Evolutionary conservation across 345 rosid species (phyloP).

Genomic region (Viola odorata): DNA sequence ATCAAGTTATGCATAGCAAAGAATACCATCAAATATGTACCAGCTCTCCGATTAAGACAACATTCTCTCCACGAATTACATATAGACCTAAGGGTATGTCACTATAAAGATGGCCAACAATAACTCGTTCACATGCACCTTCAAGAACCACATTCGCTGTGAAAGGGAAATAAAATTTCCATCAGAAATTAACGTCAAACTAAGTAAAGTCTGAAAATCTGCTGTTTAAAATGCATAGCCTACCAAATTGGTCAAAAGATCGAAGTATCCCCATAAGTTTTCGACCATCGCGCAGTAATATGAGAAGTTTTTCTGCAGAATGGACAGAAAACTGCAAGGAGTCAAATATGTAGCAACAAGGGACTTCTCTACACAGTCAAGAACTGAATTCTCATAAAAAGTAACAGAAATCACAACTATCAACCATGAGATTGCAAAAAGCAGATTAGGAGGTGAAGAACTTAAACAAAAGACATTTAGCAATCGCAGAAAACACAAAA

Average conservation of each 20-base stretch:
- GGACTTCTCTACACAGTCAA: not conserved
- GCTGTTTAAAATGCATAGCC: not conserved
- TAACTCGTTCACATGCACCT: constrained; percentile 90
- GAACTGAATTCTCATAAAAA: not conserved
- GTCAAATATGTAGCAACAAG: constrained; percentile 7
- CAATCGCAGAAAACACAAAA: too few relatives aligned
- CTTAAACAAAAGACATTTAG: too few relatives aligned
- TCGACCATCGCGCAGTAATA: constrained; percentile 86
- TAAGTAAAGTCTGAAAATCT: not conserved
- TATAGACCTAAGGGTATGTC: constrained; percentile 94
- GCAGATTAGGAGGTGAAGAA: too few relatives aligned
- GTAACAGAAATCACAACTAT: too few relatives aligned
- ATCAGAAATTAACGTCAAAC: constrained; percentile 1
- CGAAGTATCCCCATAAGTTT: constrained; percentile 89
- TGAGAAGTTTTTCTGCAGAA: constrained; percentile 78
- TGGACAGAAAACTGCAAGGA: not conserved
- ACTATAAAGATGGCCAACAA: constrained; percentile 82
- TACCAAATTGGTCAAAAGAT: constrained; percentile 98
- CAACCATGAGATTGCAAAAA: too few relatives aligned
- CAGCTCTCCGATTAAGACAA: constrained; percentile 92
- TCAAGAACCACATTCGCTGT: constrained; percentile 97
- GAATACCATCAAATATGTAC: constrained; percentile 35
- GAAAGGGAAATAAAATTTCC: not conserved
- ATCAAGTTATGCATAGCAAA: not conserved
- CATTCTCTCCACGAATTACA: constrained; percentile 94